Evolutionary conservation across 192 early-diverging fungal genomes (phyloP).

Genomic region (Pilobolus umbonatus): DNA sequence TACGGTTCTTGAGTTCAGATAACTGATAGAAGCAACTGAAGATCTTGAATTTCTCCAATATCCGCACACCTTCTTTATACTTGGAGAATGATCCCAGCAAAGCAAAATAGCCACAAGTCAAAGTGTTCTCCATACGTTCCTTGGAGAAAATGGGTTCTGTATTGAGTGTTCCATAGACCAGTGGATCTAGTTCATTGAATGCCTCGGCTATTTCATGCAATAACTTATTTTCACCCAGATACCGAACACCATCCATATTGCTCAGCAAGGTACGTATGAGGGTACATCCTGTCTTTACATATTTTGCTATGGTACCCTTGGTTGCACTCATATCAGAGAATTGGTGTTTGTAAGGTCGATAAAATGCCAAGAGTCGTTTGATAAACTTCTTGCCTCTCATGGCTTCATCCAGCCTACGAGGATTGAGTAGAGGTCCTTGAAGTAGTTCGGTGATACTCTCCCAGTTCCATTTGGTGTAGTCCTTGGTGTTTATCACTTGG

Average conservation of each 20-base stretch:
- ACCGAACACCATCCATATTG: slow-evolving; percentile 61
- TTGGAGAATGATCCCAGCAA: slow-evolving; percentile 63
- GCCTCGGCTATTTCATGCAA: slow-evolving; percentile 68
- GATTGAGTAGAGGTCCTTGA: slow-evolving; percentile 71
- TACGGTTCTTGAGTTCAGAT: slow-evolving; percentile 70
- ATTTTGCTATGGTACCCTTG: slow-evolving; percentile 37
- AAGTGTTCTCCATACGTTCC: slow-evolving; percentile 65
- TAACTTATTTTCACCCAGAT: slow-evolving; percentile 64
- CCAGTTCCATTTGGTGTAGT: slow-evolving; percentile 78
- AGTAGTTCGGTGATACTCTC: slow-evolving; percentile 68
- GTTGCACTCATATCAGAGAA: slow-evolving; percentile 61
- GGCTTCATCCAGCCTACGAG: slow-evolving; percentile 70
- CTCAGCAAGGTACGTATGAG: slow-evolving; percentile 61
- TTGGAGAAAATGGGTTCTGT: slow-evolving; percentile 68
- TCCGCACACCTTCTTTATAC: slow-evolving; percentile 56
- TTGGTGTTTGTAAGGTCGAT: slow-evolving; percentile 61
- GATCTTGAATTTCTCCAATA: slow-evolving; percentile 73
- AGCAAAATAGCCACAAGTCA: slow-evolving; percentile 76
- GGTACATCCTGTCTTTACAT: slow-evolving; percentile 63
- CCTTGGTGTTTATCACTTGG: slow-evolving; percentile 67
- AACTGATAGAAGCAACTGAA: slow-evolving; percentile 76
- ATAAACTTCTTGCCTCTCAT: slow-evolving; percentile 66
- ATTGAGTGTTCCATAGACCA: slow-evolving; percentile 30
- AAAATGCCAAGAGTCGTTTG: slow-evolving; percentile 69
- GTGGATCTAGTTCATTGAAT: slow-evolving; percentile 69